These are phyloP conservation scores for Colletotrichum limetticola DNA, from an alignment of 2,329 filamentous ascomycete genomes.

Conservation along the genomic window DNA sequence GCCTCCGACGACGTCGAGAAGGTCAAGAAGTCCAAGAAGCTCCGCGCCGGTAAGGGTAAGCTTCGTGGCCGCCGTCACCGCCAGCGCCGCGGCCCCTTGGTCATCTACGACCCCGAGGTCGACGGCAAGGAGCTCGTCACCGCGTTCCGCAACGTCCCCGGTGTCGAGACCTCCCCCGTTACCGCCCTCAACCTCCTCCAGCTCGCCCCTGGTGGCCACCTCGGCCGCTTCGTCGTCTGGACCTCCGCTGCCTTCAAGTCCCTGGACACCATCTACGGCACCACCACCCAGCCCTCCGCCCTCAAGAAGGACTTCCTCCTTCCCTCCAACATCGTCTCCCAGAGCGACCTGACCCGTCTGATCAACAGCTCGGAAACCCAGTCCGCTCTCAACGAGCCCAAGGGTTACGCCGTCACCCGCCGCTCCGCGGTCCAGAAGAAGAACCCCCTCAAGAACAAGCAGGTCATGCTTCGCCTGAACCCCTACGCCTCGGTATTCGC, in stretches of 20 bases:
- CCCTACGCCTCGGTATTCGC: slow-evolving; percentile 93
- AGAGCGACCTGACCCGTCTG: slow-evolving; percentile 95
- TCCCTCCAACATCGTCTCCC: slow-evolving; percentile 89
- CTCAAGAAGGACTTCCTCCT: slow-evolving; percentile 99
- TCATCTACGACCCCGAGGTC: slow-evolving; percentile 95
- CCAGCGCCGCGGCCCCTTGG: slow-evolving; percentile 96
- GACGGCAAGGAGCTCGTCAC: slow-evolving; percentile 94
- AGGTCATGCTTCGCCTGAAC: slow-evolving; percentile 98
- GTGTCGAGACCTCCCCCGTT: slow-evolving; percentile 96
- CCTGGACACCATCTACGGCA: slow-evolving; percentile 96
- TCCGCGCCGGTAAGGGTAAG: slow-evolving; percentile 99
- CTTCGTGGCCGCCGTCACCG: slow-evolving; percentile 94
- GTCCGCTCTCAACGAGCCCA: slow-evolving; percentile 91
- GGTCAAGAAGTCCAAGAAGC: slow-evolving; percentile 96
- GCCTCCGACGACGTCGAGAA: slow-evolving; percentile 92
- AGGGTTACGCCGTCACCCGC: slow-evolving; percentile 91
- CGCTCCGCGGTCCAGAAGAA: slow-evolving; percentile 96
- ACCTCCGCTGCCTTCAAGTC: slow-evolving; percentile 96
- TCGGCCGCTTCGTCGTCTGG: slow-evolving; percentile 99
- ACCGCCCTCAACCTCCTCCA: slow-evolving; percentile 98
- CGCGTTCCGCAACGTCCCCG: slow-evolving; percentile 98
- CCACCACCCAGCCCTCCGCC: slow-evolving; percentile 86
- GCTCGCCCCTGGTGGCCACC: slow-evolving; percentile 97
- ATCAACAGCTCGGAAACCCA: slow-evolving; percentile 99
- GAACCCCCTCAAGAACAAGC: slow-evolving; percentile 99